Evolutionary conservation across 2,329 filamentous ascomycete genomes (phyloP), one percentile per base, ranked within the genome.

Genomic region (Cyphellophora europaea): DNA sequence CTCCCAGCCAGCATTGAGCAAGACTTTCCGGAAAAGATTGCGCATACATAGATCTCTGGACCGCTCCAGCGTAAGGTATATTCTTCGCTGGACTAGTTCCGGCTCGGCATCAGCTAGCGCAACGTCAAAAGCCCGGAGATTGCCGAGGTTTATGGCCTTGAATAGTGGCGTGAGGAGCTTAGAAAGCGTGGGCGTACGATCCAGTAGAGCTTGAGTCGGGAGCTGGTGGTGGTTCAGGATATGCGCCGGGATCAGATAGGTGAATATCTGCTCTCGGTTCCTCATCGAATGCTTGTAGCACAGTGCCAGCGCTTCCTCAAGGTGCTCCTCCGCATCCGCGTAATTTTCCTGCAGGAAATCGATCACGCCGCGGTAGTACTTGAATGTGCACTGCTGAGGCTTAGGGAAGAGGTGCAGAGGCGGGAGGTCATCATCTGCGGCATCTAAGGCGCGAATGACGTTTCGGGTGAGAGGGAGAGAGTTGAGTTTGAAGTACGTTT

Each of bases 401-500:
- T 81, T 85, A 1, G 91, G 89, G 50, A 94, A 98, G 11, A 73
- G 67, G 11, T 80, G 71, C 18, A 95, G 67, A 1, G 74, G 66
- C 1, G 91, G 91, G 65, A 98, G 81, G 50, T 98, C 89, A 29
- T 75, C 72, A 41, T 68, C 67, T 36, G 82, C 80, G 10, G 87
- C 88, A 30, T 79, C 72, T 31, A 98, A 69, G 0, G 86, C 87
- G 47, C 81, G 84, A 30, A 98, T 68, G 32, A 96, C 80, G 47
- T 91, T 95, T 55, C 91, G 87, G 12, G 81, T 93, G 13, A 96
- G 67, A n/a, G 77, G 79, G 38, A 93, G 81, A 19, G 82, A 84
- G 61, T 93, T 94, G 44, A 96, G 69, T 65, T 72, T 93, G 67
- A 98, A 98, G 59, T 96, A 95, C 2, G 88, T 96, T 62, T 96